These are phyloP conservation scores for Acer saccharum DNA, from an alignment of 345 rosid species.

Conservation along the genomic window DNA sequence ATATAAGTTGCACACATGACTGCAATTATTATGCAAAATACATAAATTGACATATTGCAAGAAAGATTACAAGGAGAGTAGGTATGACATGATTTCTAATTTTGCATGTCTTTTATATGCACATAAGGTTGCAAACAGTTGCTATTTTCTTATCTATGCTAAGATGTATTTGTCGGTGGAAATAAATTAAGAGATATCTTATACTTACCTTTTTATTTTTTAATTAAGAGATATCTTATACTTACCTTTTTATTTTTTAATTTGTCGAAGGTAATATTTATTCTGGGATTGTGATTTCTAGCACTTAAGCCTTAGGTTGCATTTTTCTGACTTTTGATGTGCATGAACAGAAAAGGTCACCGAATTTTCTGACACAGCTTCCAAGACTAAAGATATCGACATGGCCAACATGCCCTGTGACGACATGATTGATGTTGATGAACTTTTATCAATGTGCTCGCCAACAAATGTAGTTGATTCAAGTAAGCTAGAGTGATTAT, in stretches of 20 bases:
- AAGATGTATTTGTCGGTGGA: background rate
- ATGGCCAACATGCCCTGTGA: background rate
- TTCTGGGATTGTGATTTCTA: too few species aligned
- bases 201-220: background rate
- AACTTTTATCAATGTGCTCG: constrained; percentile 9
- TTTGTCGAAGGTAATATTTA: background rate
- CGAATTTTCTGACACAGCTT: background rate
- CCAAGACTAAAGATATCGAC: background rate
- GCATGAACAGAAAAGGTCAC: background rate
- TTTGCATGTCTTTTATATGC: background rate
- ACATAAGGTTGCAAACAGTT: background rate
- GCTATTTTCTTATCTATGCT: background rate
- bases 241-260: background rate
- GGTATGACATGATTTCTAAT: background rate
- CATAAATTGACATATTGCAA: too few species aligned
- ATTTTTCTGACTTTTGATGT: background rate
- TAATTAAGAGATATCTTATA: too few species aligned
- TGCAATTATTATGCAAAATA: too few species aligned
- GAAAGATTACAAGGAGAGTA: too few species aligned
- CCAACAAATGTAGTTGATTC: constrained; percentile 2
- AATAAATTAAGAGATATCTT: too few species aligned
- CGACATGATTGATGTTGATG: background rate
- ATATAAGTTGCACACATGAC: too few species aligned
- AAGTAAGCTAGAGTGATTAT: background rate
- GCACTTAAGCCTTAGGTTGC: background rate